Conservation (phyloP, 768 basidiomycete species). For the Trametes cinnabarina region DNA sequence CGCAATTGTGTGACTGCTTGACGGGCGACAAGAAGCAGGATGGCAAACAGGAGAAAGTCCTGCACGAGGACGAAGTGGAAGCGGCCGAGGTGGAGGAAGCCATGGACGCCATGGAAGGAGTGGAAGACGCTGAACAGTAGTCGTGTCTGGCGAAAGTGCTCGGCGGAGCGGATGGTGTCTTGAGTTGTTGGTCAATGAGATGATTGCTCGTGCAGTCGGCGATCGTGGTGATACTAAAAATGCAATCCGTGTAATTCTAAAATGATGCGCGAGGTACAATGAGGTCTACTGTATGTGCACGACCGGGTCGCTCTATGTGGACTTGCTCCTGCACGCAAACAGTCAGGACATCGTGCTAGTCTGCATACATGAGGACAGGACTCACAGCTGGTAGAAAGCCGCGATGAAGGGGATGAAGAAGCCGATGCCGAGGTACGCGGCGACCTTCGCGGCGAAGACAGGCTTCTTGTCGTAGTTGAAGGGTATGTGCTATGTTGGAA, state of each 20-base stretch:
- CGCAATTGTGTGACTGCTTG: conserved; percentile 63
- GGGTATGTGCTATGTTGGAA: conserved; percentile 30
- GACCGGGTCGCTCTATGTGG: conserved; percentile 10
- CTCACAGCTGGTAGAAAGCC: conserved; percentile 63
- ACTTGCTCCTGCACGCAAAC: conserved; percentile 16
- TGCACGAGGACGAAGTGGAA: conserved; percentile 40
- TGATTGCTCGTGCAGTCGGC: too few relatives aligned
- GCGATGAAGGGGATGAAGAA: conserved; percentile 71
- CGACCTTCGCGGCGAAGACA: conserved; percentile 44
- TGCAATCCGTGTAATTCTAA: conserved; percentile 13
- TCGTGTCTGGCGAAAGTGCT: not conserved
- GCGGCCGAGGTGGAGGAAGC: conserved; percentile 10
- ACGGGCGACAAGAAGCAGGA: not conserved
- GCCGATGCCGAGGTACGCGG: conserved; percentile 48
- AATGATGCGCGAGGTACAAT: conserved; percentile 13
- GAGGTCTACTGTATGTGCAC: conserved; percentile 13
- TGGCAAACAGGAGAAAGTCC: conserved; percentile 29
- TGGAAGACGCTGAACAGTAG: not conserved
- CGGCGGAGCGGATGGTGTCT: too few relatives aligned
- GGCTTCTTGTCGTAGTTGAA: conserved; percentile 32
- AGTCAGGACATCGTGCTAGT: not conserved
- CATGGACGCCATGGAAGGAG: conserved; percentile 5
- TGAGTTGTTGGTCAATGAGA: too few relatives aligned
- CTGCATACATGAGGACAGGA: conserved; percentile 12
- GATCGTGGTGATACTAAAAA: not conserved